Percentiles rank a stretch among this genome's conserved stretches.
Evolutionary conservation across 2,329 filamentous ascomycete species (phyloP).

Genomic region (Ophiobolus disseminans): DNA sequence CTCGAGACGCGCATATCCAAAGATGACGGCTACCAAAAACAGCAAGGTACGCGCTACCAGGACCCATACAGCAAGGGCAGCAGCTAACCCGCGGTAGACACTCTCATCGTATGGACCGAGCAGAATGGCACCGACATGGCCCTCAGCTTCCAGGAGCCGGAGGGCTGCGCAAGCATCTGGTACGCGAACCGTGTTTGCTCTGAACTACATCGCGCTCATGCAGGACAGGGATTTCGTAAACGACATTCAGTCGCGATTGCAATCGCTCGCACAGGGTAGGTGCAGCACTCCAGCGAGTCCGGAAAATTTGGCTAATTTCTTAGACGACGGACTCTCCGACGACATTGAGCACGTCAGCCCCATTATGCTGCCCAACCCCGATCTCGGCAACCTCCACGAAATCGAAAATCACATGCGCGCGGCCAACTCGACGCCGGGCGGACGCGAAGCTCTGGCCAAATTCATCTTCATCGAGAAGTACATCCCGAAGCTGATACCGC

Average conservation of each 20-base stretch:
- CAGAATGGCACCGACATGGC: conserved; percentile 93
- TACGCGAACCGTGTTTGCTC: conserved; percentile 50
- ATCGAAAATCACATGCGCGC: conserved; percentile 84
- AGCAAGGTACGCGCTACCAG: conserved; percentile 74
- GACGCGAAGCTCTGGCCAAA: conserved; percentile 86
- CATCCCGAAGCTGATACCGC: conserved; percentile 81
- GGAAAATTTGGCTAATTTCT: conserved; percentile 21
- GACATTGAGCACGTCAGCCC: conserved; percentile 76
- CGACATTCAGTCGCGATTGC: conserved; percentile 78
- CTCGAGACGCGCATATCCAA: conserved; percentile 90
- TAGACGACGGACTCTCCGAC: conserved; percentile 87
- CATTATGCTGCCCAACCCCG: conserved; percentile 77
- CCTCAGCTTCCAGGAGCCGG: conserved; percentile 95
- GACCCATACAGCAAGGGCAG: not conserved
- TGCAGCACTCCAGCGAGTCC: not conserved
- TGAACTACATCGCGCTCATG: conserved; percentile 22
- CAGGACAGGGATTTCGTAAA: conserved; percentile 85
- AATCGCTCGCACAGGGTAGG: conserved; percentile 68
- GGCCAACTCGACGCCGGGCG: conserved; percentile 74
- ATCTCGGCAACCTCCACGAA: conserved; percentile 82
- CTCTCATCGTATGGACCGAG: conserved; percentile 97
- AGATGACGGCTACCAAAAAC: conserved; percentile 97
- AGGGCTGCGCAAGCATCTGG: conserved; percentile 94
- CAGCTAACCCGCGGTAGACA: conserved; percentile 67
- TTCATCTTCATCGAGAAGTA: conserved; percentile 86